Percentiles rank a stretch among this genome's conserved stretches.
phyloP scores from a whole-genome alignment of 2,329 filamentous ascomycete genomes.

The Elsinoe necatrix region DNA sequence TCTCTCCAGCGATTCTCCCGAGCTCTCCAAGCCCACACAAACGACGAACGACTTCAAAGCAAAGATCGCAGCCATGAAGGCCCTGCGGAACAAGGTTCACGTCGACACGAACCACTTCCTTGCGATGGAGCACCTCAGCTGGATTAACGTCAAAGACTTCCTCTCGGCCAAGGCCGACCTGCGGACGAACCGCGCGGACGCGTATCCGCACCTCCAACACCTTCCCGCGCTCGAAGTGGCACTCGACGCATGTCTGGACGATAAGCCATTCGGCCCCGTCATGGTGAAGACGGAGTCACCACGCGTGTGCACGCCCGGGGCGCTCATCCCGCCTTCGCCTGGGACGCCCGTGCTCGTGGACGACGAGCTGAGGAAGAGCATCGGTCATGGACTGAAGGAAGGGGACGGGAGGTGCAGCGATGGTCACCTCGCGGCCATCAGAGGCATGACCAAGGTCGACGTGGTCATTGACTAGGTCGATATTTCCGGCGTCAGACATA shows the following conservation, averaged over 20 bases:
- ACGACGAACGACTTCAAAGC: slow-evolving; percentile 13
- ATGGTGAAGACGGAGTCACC: slow-evolving; percentile 6
- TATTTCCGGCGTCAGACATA: too few relatives aligned
- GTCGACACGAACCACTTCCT: slow-evolving; percentile 17
- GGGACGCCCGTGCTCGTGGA: slow-evolving; percentile 2
- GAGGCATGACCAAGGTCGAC: slow-evolving; percentile 9
- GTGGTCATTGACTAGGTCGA: slow-evolving; percentile 11
- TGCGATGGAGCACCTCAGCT: slow-evolving; percentile 14
- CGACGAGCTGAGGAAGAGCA: slow-evolving; percentile 11
- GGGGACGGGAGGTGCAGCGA: slow-evolving; percentile 12
- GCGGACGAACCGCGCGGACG: background rate
- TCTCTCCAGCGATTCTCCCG: slow-evolving; percentile 4
- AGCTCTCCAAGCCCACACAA: background rate
- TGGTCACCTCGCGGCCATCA: slow-evolving; percentile 4
- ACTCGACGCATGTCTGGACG: slow-evolving; percentile 7
- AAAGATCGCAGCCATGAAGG: slow-evolving; percentile 16
- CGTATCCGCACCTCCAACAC: slow-evolving; percentile 9
- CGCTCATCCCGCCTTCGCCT: background rate
- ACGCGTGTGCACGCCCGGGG: background rate
- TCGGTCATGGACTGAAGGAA: slow-evolving; percentile 12
- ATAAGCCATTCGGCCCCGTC: background rate
- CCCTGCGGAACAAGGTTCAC: slow-evolving; percentile 13
- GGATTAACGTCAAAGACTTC: slow-evolving; percentile 19
- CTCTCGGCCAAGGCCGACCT: slow-evolving; percentile 15
- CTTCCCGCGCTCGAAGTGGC: slow-evolving; percentile 12